Percentiles rank a stretch among this genome's conserved stretches.
Evolutionary conservation across 208 protist species (phyloP).

Genomic region (Wallacemonas sp.): DNA sequence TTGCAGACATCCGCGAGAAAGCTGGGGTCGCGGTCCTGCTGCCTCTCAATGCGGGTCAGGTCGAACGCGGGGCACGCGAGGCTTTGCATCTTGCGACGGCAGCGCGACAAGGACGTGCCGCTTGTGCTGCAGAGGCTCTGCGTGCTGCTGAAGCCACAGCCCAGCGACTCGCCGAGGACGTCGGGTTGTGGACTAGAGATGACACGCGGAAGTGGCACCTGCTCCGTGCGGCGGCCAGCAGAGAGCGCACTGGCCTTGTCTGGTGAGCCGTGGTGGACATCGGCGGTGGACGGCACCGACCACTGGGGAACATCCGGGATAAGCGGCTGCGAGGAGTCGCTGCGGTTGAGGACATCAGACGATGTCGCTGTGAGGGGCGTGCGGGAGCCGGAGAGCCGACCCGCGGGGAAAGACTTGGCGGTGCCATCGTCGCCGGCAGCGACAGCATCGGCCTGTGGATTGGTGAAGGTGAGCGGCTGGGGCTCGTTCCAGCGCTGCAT

Average conservation of each 20-base stretch:
- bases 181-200: neutral
- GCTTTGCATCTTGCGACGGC: slow-evolving; percentile 24
- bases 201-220: neutral
- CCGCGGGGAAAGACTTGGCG: neutral
- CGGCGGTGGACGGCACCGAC: neutral
- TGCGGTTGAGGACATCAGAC: slow-evolving; percentile 2
- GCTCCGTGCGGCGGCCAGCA: neutral
- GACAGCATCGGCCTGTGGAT: neutral
- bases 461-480: neutral
- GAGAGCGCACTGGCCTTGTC: neutral
- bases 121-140: slow-evolving; percentile 7
- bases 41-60: slow-evolving; percentile 42
- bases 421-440: neutral
- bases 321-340: neutral
- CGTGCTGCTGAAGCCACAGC: neutral
- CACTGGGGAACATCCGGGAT: neutral
- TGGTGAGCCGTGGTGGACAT: neutral
- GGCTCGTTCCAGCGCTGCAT: neutral
- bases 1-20: slow-evolving; percentile 35
- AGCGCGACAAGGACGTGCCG: slow-evolving; percentile 35
- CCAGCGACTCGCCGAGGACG: neutral
- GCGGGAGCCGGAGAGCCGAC: neutral
- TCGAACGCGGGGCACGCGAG: slow-evolving; percentile 55
- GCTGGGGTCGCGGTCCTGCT: slow-evolving; percentile 16
- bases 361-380: neutral